phyloP scores from a whole-genome alignment of 371 early-diverging fungal species.

The Lichtheimia corymbifera region DNA sequence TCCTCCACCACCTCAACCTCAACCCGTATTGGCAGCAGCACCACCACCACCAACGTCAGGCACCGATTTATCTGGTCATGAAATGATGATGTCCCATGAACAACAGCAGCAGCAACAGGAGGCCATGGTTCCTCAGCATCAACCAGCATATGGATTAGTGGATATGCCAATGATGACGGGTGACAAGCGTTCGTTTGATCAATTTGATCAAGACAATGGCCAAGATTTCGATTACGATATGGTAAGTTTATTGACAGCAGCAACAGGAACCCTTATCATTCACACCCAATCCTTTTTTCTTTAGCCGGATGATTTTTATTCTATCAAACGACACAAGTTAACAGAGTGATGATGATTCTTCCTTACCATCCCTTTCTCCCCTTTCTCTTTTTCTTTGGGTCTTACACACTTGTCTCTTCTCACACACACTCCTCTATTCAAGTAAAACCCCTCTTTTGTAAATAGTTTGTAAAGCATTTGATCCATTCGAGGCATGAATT shows the following conservation, averaged over 20 bases:
- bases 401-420: not conserved
- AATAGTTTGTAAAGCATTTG: conserved; percentile 5
- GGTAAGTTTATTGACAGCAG: not conserved
- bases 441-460: not conserved
- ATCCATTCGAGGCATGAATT: not conserved
- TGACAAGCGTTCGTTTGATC: not conserved
- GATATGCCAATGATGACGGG: not conserved
- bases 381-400: not conserved
- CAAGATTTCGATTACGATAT: conserved; percentile 1
- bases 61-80: no score
- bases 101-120: not conserved
- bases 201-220: not conserved
- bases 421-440: not conserved
- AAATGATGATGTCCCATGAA: no score
- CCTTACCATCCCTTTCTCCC: not conserved
- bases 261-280: not conserved
- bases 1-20: not conserved
- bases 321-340: not conserved
- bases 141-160: not conserved
- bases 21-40: not conserved
- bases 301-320: not conserved
- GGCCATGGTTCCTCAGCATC: not conserved
- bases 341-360: not conserved
- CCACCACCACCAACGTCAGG: not conserved
- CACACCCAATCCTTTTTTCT: not conserved